Evolutionary conservation across 2,329 filamentous ascomycete species (phyloP), one percentile per base, ranked within the genome.

Genomic region (Fusarium sp.): DNA sequence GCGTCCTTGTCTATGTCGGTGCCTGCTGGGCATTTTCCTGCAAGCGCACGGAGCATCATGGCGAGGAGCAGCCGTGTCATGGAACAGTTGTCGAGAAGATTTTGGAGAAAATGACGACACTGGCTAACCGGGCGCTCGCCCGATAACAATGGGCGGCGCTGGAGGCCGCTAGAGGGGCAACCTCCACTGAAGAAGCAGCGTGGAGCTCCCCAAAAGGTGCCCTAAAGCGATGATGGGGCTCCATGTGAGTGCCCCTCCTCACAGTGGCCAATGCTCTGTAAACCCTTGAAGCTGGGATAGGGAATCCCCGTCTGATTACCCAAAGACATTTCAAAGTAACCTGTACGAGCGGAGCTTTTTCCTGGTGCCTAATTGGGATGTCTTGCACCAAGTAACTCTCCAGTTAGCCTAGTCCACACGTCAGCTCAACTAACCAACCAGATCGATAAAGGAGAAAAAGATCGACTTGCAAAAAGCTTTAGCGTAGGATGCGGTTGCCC

Each of bases 161-260:
- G 18, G 51, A 68, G 54, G 65, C 59, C 60, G 61, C 66, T 28
- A 62, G 23, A 54, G 48, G 66, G 57, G 67, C 46, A 58, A 15
- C 65, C 64, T 71, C 68, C 68, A 71, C 68, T 71, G 64, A 69
- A 71, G 50, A 71, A 71, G 68, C 68, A 68, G 52, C 68, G 68
- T 71, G 68, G 68, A 69, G 55, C 44, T 60, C 47, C 60, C 41
- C 60, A 61, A 60, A 23, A 59, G 60, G 43, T 37, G 28, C 58
- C 54, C 60, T 56, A 47, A 30, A 62, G 71, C 53, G 39, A 27
- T 28, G 31, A 47, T 46, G 36, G 55, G 55, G 47, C 43, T 41
- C 55, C 46, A 44, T 62, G 47, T 43, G 34, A 37, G 51, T 18
- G 43, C 27, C 39, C 10, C 34, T 39, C 37, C n/a, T 40, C 11